These are phyloP conservation scores for Saccharomycopsis amapae DNA, from an alignment of 805 yeast species.

Conservation along the genomic window DNA sequence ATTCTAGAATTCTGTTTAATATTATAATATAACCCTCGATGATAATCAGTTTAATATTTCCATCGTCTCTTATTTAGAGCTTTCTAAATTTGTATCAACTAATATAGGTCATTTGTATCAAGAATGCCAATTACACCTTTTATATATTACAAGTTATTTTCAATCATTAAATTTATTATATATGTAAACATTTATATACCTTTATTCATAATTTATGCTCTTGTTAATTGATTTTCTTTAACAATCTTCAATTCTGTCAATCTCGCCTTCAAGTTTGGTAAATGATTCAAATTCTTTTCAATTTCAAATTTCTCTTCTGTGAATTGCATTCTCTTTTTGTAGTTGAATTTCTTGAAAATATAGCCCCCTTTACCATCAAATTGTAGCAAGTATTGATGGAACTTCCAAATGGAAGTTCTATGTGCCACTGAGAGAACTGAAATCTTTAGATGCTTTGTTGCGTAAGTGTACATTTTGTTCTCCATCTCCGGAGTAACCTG, in stretches of 20 bases:
- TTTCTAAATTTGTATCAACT: no score
- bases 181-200: background rate
- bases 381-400: constrained; percentile 74
- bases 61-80: no score
- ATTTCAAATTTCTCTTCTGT: constrained; percentile 72
- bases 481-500: constrained; percentile 90
- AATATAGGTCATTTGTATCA: no score
- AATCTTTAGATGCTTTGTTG: constrained; percentile 63
- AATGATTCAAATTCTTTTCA: constrained; percentile 64
- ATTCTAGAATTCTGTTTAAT: background rate
- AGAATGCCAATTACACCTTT: background rate
- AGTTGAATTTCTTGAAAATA: constrained; percentile 55
- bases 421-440: constrained; percentile 88
- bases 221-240: constrained; percentile 24
- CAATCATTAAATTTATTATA: background rate
- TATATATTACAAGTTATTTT: background rate
- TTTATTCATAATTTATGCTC: background rate
- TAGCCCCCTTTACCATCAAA: constrained; percentile 82
- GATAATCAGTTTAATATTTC: no score
- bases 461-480: constrained; percentile 78
- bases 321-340: constrained; percentile 60
- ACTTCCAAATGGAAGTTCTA: constrained; percentile 87
- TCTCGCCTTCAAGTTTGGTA: constrained; percentile 59
- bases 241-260: constrained; percentile 56
- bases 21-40: no score